A percentile compares a stretch with the other conserved stretches of the same genome.
These are phyloP conservation scores for Phytophthora agathidicida DNA, from an alignment of 352 stramenopile species.

Conservation along the genomic window DNA sequence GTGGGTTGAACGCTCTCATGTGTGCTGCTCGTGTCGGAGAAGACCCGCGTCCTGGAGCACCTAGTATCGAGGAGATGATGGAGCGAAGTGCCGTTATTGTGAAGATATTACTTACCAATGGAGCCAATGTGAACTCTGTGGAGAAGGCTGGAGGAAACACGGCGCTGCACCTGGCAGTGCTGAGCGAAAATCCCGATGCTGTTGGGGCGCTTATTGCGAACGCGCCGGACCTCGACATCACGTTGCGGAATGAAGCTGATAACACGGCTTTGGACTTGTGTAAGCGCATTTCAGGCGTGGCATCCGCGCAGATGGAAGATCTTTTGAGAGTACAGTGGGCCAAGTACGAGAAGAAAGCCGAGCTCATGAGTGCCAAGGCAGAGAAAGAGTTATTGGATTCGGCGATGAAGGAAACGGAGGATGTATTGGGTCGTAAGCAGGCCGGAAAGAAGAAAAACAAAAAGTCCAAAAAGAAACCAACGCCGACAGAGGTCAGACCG, in stretches of 20 bases:
- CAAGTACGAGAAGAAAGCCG: conserved; percentile 26
- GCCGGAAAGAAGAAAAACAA: conserved; percentile 47
- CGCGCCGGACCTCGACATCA: conserved; percentile 25
- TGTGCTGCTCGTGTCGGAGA: conserved; percentile 64
- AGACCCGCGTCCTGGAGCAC: conserved; percentile 30
- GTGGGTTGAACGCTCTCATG: conserved; percentile 80
- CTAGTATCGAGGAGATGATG: conserved; percentile 38
- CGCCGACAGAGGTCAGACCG: background rate
- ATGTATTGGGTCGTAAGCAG: conserved; percentile 5
- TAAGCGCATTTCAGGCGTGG: conserved; percentile 31
- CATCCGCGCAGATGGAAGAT: conserved; percentile 33
- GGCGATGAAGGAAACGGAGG: conserved; percentile 17
- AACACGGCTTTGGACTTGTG: conserved; percentile 46
- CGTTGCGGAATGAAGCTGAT: conserved; percentile 37
- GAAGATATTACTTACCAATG: conserved; percentile 46
- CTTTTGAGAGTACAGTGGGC: conserved; percentile 26
- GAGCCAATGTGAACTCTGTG: conserved; percentile 48
- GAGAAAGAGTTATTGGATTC: conserved; percentile 37
- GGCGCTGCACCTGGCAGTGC: conserved; percentile 76
- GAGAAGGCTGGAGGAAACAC: conserved; percentile 60
- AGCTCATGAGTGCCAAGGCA: conserved; percentile 24
- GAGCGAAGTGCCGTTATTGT: conserved; percentile 59
- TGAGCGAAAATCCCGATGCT: conserved; percentile 58
- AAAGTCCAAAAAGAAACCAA: conserved; percentile 47
- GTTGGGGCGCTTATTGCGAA: conserved; percentile 45